Conservation (phyloP, 2,329 filamentous ascomycete genomes). For the Ceratocystis huliohia region DNA sequence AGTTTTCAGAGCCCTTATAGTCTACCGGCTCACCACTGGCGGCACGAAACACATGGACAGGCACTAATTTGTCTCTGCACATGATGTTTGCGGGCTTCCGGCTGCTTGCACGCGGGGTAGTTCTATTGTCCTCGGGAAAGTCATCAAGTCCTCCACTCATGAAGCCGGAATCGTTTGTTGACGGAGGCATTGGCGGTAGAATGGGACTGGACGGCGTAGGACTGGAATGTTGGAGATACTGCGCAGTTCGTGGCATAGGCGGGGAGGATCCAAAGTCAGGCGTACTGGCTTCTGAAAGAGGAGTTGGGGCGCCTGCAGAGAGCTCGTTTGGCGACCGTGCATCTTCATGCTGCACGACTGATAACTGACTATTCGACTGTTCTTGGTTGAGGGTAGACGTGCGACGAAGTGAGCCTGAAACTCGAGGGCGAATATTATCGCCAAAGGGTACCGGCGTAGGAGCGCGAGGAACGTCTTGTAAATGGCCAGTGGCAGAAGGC, state of each 20-base stretch:
- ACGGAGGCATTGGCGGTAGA: slow-evolving; percentile 51
- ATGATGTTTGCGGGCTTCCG: slow-evolving; percentile 13
- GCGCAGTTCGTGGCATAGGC: slow-evolving; percentile 55
- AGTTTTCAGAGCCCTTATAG: slow-evolving; percentile 14
- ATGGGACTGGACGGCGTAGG: slow-evolving; percentile 70
- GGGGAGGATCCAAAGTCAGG: slow-evolving; percentile 82
- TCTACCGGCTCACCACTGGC: slow-evolving; percentile 12
- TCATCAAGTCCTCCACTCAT: slow-evolving; percentile 69
- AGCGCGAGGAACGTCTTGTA: slow-evolving; percentile 61
- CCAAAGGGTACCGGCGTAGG: slow-evolving; percentile 57
- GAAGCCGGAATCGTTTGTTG: slow-evolving; percentile 64
- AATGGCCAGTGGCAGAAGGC: slow-evolving; percentile 36
- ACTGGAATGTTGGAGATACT: slow-evolving; percentile 40
- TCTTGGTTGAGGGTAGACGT: slow-evolving; percentile 48
- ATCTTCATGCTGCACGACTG: slow-evolving; percentile 37
- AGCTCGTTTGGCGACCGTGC: slow-evolving; percentile 39
- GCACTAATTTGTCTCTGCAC: slow-evolving; percentile 15
- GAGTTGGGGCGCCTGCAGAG: slow-evolving; percentile 40
- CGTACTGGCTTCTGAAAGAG: slow-evolving; percentile 53
- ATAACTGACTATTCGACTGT: slow-evolving; percentile 27
- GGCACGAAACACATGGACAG: slow-evolving; percentile 20
- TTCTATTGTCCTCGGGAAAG: slow-evolving; percentile 37
- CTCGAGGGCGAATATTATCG: slow-evolving; percentile 15
- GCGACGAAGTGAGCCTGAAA: slow-evolving; percentile 39
- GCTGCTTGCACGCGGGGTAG: slow-evolving; percentile 11